A percentile compares a stretch with the other conserved stretches of the same genome.
phyloP scores from a whole-genome alignment of 2,329 filamentous ascomycete genomes.

The Botrytis pseudocinerea region DNA sequence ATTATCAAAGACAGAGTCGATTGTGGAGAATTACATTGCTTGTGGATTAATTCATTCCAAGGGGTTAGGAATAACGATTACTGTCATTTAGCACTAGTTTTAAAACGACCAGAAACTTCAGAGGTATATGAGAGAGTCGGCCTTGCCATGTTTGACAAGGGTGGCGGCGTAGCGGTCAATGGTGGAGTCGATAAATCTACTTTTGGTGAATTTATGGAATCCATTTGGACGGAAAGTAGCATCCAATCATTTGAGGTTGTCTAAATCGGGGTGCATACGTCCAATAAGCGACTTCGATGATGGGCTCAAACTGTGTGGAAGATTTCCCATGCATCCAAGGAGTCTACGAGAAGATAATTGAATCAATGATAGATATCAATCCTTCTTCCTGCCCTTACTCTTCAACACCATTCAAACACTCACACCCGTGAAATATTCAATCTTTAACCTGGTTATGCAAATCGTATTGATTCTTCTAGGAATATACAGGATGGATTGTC shows the following conservation, averaged over 20 bases:
- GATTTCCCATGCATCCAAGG: not conserved
- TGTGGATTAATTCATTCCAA: not conserved
- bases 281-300: not conserved
- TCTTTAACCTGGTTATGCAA: not conserved
- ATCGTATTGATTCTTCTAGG: not conserved
- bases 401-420: not conserved
- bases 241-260: not conserved
- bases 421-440: not conserved
- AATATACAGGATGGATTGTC: not conserved
- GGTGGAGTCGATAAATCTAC: not conserved
- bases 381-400: not conserved
- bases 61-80: not conserved
- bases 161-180: not conserved
- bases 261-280: not conserved
- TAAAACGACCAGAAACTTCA: not conserved
- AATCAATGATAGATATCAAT: not conserved
- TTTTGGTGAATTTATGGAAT: not conserved
- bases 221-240: not conserved
- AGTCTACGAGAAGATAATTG: not conserved
- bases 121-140: not conserved
- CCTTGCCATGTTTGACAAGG: not conserved
- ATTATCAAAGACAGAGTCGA: not conserved
- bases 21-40: not conserved
- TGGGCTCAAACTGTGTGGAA: no score
- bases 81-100: not conserved